Conservation (phyloP, 2,329 filamentous ascomycete genomes). For the Hymenoscyphus linearis region DNA sequence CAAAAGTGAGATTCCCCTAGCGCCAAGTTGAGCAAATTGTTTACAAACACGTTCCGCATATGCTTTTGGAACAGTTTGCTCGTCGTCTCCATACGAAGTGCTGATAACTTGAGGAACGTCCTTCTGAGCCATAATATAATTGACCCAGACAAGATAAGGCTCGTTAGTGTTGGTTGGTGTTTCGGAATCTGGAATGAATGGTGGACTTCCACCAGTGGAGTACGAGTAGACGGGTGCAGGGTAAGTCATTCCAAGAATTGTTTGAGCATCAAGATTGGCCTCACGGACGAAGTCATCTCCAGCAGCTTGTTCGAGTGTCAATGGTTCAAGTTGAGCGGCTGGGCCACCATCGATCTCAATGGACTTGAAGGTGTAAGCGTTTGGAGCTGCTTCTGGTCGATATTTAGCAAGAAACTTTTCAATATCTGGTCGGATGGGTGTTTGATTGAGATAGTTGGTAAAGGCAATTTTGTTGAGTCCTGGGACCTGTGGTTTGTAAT, state of each 20-base stretch:
- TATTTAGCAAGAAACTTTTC: constrained; percentile 16
- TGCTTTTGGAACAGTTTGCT: constrained; percentile 45
- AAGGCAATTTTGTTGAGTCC: constrained; percentile 22
- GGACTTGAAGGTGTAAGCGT: constrained; percentile 10
- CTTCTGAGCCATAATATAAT: constrained; percentile 43
- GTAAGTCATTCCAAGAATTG: constrained; percentile 48
- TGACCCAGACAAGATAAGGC: constrained; percentile 51
- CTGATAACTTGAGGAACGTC: constrained; percentile 50
- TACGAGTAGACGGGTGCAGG: constrained; percentile 49
- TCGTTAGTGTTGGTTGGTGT: constrained; percentile 52
- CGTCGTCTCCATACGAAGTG: constrained; percentile 55
- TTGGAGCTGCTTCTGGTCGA: constrained; percentile 11
- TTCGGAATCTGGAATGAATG: constrained; percentile 41
- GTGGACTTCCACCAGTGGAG: constrained; percentile 49
- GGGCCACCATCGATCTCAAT: constrained; percentile 17
- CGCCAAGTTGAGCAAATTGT: constrained; percentile 47
- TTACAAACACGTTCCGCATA: constrained; percentile 50
- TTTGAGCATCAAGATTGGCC: constrained; percentile 52
- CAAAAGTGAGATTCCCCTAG: constrained; percentile 47
- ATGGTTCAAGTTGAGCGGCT: constrained; percentile 9
- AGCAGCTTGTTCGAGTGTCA: constrained; percentile 11
- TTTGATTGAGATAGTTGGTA: constrained; percentile 23
- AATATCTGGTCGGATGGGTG: constrained; percentile 21
- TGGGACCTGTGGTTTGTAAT: constrained; percentile 16
- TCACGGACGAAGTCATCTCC: constrained; percentile 32